Evolutionary conservation across 805 yeast genomes (phyloP), one percentile per base, ranked within the genome.

Genomic region (Cyberlindnera lachancei): DNA sequence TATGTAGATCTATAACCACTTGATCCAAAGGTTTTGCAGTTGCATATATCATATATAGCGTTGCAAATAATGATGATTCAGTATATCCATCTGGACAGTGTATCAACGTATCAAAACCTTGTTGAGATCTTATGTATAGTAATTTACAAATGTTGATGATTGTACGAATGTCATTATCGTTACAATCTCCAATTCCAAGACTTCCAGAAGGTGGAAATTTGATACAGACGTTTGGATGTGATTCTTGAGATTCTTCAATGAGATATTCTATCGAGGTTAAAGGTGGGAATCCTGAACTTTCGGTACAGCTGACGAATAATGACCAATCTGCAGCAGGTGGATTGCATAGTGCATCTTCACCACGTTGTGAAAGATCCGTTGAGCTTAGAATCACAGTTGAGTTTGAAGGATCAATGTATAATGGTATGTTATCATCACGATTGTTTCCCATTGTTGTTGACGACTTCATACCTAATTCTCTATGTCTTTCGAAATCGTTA

Each of bases 51-150:
- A 81, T 44, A 46, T 72, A 88, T 35, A 87, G 71, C 22, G 85
- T 59, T 1, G 75, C 71, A 24, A 88, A 56, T n/a, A 90, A 64
- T 5, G 95, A 75, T 31, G 88, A 80, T 50, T 87, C 96, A 0
- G 96, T 85, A 55, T 88, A 90, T 0, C 97, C 97, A 57, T 90
- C 96, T 2, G 83, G 72, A 49, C 95, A 86, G 51, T 75, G 79
- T 8, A 88, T 61, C 38, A 88, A 63, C 0, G 75, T 60, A 4
- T 63, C 55, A 3, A 41, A 40, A 14, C 50, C 40, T 27, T 36
- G 28, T 2, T 54, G 37, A 10, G 58, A 59, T 21, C 55, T 60
- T 23, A 64, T 56, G 38, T 75, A 76, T 13, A 87, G 58, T 24
- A 81, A 58, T 52, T 81, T 83, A 55, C 92, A 77, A 14, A 81